A percentile compares a stretch with the other conserved stretches of the same genome.
These are phyloP conservation scores for Phytophthora sp. DNA, from an alignment of 352 stramenopile genomes.

Conservation along the genomic window DNA sequence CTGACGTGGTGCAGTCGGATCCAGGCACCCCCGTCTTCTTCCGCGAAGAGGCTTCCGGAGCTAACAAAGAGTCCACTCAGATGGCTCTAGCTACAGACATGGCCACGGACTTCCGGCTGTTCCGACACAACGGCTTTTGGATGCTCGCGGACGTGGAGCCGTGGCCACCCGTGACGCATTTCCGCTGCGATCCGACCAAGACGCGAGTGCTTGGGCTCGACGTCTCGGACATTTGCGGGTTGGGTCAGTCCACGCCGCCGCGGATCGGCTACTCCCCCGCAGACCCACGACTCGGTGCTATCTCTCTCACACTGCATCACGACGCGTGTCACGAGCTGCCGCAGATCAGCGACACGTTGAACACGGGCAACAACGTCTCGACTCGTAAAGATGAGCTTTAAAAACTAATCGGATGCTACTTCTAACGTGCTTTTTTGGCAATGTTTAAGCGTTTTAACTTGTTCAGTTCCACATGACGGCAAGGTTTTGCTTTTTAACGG, in stretches of 20 bases:
- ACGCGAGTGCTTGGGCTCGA: conserved; percentile 33
- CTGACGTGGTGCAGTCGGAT: conserved; percentile 40
- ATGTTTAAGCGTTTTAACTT: background rate
- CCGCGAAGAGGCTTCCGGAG: conserved; percentile 54
- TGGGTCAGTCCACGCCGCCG: conserved; percentile 44
- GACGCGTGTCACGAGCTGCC: conserved; percentile 18
- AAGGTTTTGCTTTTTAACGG: conserved; percentile 49
- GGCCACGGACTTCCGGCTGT: conserved; percentile 55
- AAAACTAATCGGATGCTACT: conserved; percentile 3
- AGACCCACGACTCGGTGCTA: conserved; percentile 10
- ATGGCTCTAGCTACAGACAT: conserved; percentile 27
- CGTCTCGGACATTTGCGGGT: conserved; percentile 30
- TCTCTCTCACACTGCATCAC: conserved; percentile 35
- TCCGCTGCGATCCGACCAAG: conserved; percentile 68
- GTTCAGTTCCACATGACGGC: conserved; percentile 59
- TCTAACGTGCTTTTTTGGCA: too few relatives aligned
- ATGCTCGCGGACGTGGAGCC: conserved; percentile 61
- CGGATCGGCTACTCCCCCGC: conserved; percentile 49
- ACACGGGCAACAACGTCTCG: conserved; percentile 22
- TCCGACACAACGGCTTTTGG: conserved; percentile 71
- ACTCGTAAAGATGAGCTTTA: conserved; percentile 46
- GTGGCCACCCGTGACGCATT: conserved; percentile 64
- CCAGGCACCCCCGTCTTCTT: conserved; percentile 49
- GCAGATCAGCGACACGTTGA: too few relatives aligned
- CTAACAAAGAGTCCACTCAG: too few relatives aligned